These are phyloP conservation scores for Aspergillus sp. DNA, from an alignment of 2,329 filamentous ascomycete species.

Conservation along the genomic window DNA sequence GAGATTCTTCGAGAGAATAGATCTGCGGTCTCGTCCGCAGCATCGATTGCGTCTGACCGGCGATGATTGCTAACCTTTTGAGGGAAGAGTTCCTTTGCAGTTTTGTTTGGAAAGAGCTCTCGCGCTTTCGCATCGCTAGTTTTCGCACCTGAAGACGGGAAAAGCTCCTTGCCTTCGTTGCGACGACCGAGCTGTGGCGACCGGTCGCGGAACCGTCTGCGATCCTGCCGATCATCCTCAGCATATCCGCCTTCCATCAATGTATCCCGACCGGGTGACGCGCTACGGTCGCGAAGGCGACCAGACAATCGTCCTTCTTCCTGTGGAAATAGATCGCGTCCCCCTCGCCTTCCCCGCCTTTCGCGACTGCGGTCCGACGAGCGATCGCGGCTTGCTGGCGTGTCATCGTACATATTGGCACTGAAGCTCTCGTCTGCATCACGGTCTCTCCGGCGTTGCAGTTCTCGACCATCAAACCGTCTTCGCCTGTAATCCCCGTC, in stretches of 20 bases:
- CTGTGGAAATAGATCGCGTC: constrained; percentile 44
- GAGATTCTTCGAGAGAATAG: constrained; percentile 54
- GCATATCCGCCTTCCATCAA: constrained; percentile 43
- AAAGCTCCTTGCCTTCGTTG: constrained; percentile 60
- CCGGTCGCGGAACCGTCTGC: constrained; percentile 46
- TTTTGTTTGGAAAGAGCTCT: constrained; percentile 51
- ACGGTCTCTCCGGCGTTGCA: constrained; percentile 42
- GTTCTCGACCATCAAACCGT: constrained; percentile 64
- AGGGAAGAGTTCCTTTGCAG: constrained; percentile 60
- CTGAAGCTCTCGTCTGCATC: constrained; percentile 65
- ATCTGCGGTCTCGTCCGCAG: constrained; percentile 56
- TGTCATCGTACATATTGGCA: constrained; percentile 82
- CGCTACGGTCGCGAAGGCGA: constrained; percentile 60
- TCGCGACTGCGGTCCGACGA: constrained; percentile 33
- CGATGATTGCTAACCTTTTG: constrained; percentile 49
- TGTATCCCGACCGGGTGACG: constrained; percentile 59
- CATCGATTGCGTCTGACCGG: constrained; percentile 56
- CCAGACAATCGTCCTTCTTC: constrained; percentile 40
- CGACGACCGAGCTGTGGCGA: constrained; percentile 39
- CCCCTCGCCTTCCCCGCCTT: constrained; percentile 33
- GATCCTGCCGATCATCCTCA: constrained; percentile 39
- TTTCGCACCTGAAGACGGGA: constrained; percentile 46
- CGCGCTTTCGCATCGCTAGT: constrained; percentile 42
- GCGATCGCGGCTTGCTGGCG: constrained; percentile 35
- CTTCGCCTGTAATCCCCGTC: constrained; percentile 51